Percentiles rank a stretch among this genome's conserved stretches.
Evolutionary conservation across 2,329 filamentous ascomycete genomes (phyloP).

Genomic region (Bipolaris sorokiniana): DNA sequence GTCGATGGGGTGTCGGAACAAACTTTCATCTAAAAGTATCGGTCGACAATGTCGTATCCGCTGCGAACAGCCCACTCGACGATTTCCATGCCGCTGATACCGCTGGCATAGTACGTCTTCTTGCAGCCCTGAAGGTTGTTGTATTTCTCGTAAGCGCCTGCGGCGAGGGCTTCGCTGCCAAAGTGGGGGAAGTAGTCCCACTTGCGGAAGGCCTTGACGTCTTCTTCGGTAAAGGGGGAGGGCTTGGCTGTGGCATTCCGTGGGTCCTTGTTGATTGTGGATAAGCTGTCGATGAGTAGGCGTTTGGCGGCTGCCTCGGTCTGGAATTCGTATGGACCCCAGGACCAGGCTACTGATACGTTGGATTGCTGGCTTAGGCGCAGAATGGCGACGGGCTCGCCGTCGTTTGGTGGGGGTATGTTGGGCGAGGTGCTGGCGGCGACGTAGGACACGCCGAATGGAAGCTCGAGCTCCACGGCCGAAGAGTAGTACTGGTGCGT

Average conservation of each 20-base stretch:
- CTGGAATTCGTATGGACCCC: conserved; percentile 46
- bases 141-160: conserved; percentile 41
- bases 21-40: conserved; percentile 29
- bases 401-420: conserved; percentile 42
- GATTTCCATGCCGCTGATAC: conserved; percentile 47
- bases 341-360: conserved; percentile 46
- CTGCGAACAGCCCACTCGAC: conserved; percentile 47
- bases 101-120: conserved; percentile 48
- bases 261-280: conserved; percentile 47
- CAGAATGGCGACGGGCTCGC: conserved; percentile 46
- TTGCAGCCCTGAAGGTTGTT: conserved; percentile 46
- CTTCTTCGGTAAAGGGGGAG: conserved; percentile 25
- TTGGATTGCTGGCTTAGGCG: conserved; percentile 38
- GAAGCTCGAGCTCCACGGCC: conserved; percentile 41
- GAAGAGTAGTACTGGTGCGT: conserved; percentile 48
- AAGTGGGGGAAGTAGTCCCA: conserved; percentile 51
- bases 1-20: neutral
- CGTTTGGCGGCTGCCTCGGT: conserved; percentile 33
- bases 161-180: conserved; percentile 32
- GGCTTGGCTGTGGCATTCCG: conserved; percentile 34
- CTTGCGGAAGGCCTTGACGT: conserved; percentile 46
- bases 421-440: conserved; percentile 29
- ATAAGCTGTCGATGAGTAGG: conserved; percentile 40
- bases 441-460: conserved; percentile 48
- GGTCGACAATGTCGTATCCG: conserved; percentile 45